Conservation (phyloP, 257 asterid species). For the Solanum ossicruentum region DNA sequence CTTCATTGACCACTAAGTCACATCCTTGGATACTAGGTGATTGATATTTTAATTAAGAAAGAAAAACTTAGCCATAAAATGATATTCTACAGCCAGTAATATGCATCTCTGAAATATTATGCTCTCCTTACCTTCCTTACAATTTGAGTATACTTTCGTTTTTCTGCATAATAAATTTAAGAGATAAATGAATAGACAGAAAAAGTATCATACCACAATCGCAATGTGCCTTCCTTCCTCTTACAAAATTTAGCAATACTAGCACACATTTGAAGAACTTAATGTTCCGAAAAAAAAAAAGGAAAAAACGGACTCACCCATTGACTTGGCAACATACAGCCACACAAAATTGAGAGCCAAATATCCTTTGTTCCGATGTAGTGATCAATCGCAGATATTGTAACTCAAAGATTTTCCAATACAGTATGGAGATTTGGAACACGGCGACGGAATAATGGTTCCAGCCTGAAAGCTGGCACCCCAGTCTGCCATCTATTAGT, state of each 20-base stretch:
- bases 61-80: background rate
- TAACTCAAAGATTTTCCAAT: conserved; percentile 46
- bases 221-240: background rate
- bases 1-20: background rate
- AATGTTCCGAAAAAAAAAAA: background rate
- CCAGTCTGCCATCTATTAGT: conserved; percentile 75
- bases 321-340: background rate
- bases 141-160: background rate
- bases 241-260: background rate
- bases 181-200: background rate
- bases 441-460: conserved; percentile 71
- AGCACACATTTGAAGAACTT: background rate
- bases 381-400: background rate
- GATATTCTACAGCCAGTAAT: background rate
- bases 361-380: background rate
- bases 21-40: background rate
- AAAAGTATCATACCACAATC: background rate
- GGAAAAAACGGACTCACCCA: background rate
- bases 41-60: background rate
- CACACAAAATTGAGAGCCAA: background rate
- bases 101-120: background rate
- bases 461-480: conserved; percentile 56
- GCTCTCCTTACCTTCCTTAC: background rate
- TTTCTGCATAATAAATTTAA: background rate
- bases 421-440: conserved; percentile 60